phyloP scores from a whole-genome alignment of 805 yeast species.

The Kodamaea neixiangensis region DNA sequence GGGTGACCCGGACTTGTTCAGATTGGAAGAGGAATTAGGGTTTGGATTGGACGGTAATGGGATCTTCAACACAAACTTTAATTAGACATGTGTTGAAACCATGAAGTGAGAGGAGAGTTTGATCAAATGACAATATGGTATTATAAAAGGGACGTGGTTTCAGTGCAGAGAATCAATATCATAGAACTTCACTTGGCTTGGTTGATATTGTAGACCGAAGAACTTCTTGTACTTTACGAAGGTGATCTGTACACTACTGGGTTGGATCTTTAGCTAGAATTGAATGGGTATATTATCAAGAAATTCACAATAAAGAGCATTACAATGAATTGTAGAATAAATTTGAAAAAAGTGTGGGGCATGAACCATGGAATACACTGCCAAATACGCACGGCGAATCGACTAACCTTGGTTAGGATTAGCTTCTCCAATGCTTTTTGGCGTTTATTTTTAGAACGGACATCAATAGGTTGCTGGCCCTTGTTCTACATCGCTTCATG shows the following conservation, averaged over 20 bases:
- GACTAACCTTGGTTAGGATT: no score
- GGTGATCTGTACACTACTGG: no score
- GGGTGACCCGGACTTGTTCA: conserved; percentile 29
- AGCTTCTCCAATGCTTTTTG: no score
- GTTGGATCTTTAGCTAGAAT: no score
- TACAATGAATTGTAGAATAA: no score
- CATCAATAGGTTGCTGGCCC: background rate
- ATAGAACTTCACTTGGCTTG: background rate
- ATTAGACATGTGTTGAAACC: background rate
- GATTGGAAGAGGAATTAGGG: conserved; percentile 46
- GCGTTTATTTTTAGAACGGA: background rate
- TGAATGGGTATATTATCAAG: no score
- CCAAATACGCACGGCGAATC: no score
- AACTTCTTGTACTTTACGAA: no score
- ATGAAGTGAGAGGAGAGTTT: background rate
- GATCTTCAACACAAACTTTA: conserved; percentile 16
- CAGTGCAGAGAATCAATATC: background rate
- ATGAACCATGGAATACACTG: no score
- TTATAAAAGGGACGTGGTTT: background rate
- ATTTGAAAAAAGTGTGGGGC: no score
- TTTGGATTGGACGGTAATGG: conserved; percentile 45
- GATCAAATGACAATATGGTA: background rate
- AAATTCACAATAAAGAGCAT: no score
- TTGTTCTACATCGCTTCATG: background rate
- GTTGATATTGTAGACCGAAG: no score